These are phyloP conservation scores for Cladobotryum mycophilum DNA, from an alignment of 2,329 filamentous ascomycete genomes.

Conservation along the genomic window DNA sequence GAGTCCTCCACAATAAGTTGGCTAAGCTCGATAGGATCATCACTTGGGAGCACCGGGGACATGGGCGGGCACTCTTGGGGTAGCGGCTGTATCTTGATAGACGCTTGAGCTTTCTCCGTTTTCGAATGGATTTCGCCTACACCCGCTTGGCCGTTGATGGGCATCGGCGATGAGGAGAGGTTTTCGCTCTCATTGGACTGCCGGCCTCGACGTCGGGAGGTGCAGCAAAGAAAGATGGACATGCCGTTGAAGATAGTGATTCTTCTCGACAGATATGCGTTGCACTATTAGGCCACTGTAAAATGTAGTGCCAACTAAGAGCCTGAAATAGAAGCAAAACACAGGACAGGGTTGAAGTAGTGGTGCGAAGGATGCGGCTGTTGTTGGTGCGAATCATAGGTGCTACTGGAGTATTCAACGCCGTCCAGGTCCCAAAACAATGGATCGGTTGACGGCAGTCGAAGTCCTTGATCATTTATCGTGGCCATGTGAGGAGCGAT, in stretches of 20 bases:
- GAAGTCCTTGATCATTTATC: no score
- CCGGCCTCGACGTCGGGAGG: conserved; percentile 6
- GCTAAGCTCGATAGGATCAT: conserved; percentile 22
- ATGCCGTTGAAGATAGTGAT: conserved; percentile 6
- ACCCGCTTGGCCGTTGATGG: background rate
- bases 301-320: background rate
- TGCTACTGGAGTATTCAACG: no score
- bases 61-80: background rate
- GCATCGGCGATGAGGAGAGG: background rate
- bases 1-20: conserved; percentile 33
- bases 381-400: background rate
- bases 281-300: background rate
- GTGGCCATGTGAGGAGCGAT: no score
- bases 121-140: background rate
- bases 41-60: conserved; percentile 1
- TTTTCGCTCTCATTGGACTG: background rate
- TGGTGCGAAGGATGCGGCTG: background rate
- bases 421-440: no score
- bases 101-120: background rate
- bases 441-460: no score
- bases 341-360: background rate
- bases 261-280: background rate
- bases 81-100: conserved; percentile 1
- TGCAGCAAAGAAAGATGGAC: conserved; percentile 10
- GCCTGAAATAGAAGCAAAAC: background rate